Percentiles rank a stretch among this genome's conserved stretches.
These are phyloP conservation scores for Macrocystidia cucumis DNA, from an alignment of 1,284 basidiomycete genomes.

Conservation along the genomic window DNA sequence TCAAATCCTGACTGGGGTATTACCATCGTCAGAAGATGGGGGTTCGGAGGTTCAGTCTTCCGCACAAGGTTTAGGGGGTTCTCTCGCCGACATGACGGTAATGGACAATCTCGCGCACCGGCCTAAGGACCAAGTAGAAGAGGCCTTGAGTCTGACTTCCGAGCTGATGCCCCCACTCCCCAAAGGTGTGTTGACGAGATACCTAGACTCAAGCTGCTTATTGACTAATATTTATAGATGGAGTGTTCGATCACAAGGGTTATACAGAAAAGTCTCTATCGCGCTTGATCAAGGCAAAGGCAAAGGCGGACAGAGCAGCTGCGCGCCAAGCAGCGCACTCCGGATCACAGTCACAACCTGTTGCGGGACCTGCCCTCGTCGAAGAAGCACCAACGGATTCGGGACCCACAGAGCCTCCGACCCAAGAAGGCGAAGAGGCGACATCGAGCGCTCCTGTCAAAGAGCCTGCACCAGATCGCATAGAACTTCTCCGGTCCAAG, in stretches of 20 bases:
- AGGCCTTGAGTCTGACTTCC: constrained; percentile 79
- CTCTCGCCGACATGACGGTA: constrained; percentile 91
- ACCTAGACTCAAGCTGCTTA: constrained; percentile 5
- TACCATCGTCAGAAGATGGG: constrained; percentile 56
- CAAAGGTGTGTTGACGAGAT: constrained; percentile 57
- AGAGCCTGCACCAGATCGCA: constrained; percentile 41
- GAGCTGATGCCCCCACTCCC: constrained; percentile 89
- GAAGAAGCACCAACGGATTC: constrained; percentile 16
- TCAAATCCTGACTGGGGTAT: constrained; percentile 88
- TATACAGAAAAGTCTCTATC: constrained; percentile 85
- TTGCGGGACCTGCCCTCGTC: constrained; percentile 19
- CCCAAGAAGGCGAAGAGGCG: constrained; percentile 22
- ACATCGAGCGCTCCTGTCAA: constrained; percentile 24
- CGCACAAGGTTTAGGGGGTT: constrained; percentile 60
- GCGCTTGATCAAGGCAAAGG: constrained; percentile 67
- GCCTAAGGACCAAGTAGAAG: constrained; percentile 95
- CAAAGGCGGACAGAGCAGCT: constrained; percentile 67
- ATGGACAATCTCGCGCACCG: constrained; percentile 96
- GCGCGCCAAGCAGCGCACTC: constrained; percentile 44
- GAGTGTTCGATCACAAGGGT: constrained; percentile 85
- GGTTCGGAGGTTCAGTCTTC: constrained; percentile 61
- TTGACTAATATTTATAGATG: constrained; percentile 45
- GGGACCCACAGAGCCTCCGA: constrained; percentile 17
- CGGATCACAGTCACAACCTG: constrained; percentile 16
- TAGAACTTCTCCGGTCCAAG: constrained; percentile 68